Base-by-base conservation (phyloP, 805 yeast species). In the Cyberlindnera maclurae region DNA sequence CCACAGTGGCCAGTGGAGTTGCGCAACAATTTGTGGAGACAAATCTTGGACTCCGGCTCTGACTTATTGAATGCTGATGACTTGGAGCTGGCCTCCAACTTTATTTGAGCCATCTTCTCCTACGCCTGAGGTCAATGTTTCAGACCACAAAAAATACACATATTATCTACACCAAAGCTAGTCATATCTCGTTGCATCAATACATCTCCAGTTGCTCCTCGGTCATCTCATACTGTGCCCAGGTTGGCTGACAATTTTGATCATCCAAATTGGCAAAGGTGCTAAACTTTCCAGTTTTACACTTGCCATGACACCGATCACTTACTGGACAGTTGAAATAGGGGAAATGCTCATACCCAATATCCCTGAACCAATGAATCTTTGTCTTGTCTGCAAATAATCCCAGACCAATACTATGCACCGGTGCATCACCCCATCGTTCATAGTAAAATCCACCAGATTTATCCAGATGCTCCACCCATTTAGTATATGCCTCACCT, bases 391-490 rank as follows among this genome's bases (percentile, higher is more conserved):
- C 87, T 7, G 80, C 84, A 55, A 87, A 83, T 37, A 85, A 55
- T 7, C 77, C 74, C 27, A 85, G 59, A 0, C 90, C 95, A 32
- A 87, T 52, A 3, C 88, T 76, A 56, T 85, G 93, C 2, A 86
- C 93, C 0, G 95, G 95, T 0, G 95, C 95, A 63, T 86, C 96
- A 3, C 95, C 95, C 95, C 95, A 86, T 40, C 95, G 63, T 58
- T 88, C 96, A 52, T 87, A 87, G 58, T 84, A 87, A 52, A 86
- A 86, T 4, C 90, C 90, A 15, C 94, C 93, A 1, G 78, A 60
- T 4, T 67, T 44, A 41, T 86, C 95, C 29, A 87, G 61, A 51
- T 67, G 62, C 26, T 79, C 63, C 51, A 80, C 75, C 76, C 82
- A 86, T 11, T 62, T 60, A 29, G 67, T 63, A 54, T 86, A 87